Evolutionary conservation across 164 flowering plant genomes (phyloP).

Genomic region (Magnolia sinica): DNA sequence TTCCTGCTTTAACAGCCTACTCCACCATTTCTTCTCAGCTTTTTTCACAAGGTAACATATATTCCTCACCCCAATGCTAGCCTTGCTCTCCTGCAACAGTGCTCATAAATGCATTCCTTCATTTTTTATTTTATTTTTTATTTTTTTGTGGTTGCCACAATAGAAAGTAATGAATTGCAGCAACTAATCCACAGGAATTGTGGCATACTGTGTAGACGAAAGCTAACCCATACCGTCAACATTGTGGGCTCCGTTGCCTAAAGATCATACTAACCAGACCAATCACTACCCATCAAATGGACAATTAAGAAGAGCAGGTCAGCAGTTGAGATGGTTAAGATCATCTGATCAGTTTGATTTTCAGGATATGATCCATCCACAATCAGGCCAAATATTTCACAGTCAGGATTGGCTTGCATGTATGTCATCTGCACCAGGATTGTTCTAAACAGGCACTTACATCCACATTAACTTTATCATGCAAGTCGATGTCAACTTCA

Average conservation of each 20-base stretch:
- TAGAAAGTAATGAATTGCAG: not conserved
- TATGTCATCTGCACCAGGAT: too few species aligned
- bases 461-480: slow-evolving; percentile 57
- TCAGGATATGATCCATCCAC: too few species aligned
- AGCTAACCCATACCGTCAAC: too few species aligned
- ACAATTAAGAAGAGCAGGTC: too few species aligned
- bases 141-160: not conserved
- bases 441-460: slow-evolving; percentile 25
- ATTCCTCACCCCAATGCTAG: slow-evolving; percentile 45
- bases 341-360: too few species aligned
- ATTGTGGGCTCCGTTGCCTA: too few species aligned
- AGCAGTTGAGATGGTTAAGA: too few species aligned
- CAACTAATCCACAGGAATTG: not conserved
- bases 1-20: slow-evolving; percentile 44
- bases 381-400: too few species aligned
- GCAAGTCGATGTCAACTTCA: slow-evolving; percentile 52
- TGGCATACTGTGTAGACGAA: too few species aligned
- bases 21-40: slow-evolving; percentile 76
- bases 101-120: not conserved
- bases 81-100: slow-evolving; percentile 59
- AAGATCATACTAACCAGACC: not conserved
- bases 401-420: too few species aligned
- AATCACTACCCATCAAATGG: too few species aligned
- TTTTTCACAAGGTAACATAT: slow-evolving; percentile 56
- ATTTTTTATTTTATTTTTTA: too few species aligned